phyloP scores from a whole-genome alignment of 208 protist genomes.

The Novymonas esmeraldas region DNA sequence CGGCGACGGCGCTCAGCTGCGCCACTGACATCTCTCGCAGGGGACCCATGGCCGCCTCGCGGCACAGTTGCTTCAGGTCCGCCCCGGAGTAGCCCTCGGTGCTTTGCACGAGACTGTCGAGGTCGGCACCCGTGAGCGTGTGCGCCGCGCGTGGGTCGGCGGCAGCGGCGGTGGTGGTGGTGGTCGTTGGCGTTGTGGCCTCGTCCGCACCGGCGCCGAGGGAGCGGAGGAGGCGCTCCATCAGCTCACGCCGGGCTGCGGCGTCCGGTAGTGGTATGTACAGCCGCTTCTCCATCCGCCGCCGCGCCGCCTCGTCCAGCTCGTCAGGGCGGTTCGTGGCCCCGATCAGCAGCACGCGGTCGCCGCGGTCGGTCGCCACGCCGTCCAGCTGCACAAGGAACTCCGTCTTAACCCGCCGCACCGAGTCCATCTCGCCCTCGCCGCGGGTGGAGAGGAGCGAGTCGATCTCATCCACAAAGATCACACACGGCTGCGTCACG shows the following conservation, averaged over 20 bases:
- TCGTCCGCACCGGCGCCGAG: slow-evolving; percentile 26
- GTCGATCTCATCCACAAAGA: slow-evolving; percentile 97
- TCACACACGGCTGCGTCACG: slow-evolving; percentile 83
- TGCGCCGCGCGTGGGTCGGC: slow-evolving; percentile 16
- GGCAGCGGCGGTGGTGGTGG: background rate
- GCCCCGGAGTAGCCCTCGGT: slow-evolving; percentile 82
- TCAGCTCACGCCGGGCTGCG: slow-evolving; percentile 51
- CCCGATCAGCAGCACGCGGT: slow-evolving; percentile 90
- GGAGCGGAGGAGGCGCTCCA: slow-evolving; percentile 59
- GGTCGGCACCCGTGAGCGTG: slow-evolving; percentile 39
- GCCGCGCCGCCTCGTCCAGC: slow-evolving; percentile 87
- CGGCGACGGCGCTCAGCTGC: slow-evolving; percentile 54
- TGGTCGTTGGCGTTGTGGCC: background rate
- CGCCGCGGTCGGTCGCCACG: slow-evolving; percentile 67
- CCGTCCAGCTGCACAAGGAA: slow-evolving; percentile 98
- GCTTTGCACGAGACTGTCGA: slow-evolving; percentile 43
- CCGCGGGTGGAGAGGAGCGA: slow-evolving; percentile 82
- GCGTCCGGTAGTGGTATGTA: slow-evolving; percentile 91
- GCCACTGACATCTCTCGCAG: slow-evolving; percentile 61
- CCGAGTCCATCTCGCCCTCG: slow-evolving; percentile 81
- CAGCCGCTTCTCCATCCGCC: slow-evolving; percentile 91
- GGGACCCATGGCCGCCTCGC: slow-evolving; percentile 79
- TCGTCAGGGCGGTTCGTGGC: slow-evolving; percentile 92
- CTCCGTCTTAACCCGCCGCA: slow-evolving; percentile 99
- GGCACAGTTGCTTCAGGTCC: slow-evolving; percentile 79